These are phyloP conservation scores for Hemileccinum rubropunctum DNA, from an alignment of 768 basidiomycete genomes.

Conservation along the genomic window DNA sequence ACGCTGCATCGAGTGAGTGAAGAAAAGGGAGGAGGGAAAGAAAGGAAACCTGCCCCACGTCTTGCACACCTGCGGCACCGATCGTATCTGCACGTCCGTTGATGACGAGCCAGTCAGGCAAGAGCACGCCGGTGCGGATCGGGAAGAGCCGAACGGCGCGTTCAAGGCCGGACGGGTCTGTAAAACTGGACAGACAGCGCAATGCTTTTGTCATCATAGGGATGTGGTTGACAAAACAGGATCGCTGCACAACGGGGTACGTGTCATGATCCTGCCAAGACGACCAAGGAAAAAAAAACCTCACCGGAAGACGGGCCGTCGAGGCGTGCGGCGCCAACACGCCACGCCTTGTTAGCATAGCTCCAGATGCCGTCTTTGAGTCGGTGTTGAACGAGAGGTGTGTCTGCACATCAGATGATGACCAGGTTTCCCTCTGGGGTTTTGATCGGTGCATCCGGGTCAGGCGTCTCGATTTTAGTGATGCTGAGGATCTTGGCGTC, in stretches of 20 bases:
- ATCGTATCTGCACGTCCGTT: constrained; percentile 48
- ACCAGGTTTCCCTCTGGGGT: constrained; percentile 50
- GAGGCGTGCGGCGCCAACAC: constrained; percentile 12
- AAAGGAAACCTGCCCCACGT: constrained; percentile 61
- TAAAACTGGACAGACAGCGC: constrained; percentile 60
- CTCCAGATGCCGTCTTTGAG: constrained; percentile 26
- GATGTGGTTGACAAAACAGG: constrained; percentile 53
- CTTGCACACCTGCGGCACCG: constrained; percentile 72
- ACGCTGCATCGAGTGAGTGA: constrained; percentile 6
- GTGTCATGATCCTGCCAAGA: neutral
- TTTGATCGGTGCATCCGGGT: neutral
- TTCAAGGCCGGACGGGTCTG: constrained; percentile 60
- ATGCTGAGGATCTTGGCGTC: constrained; percentile 60
- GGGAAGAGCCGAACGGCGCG: constrained; percentile 73
- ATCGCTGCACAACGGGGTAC: constrained; percentile 35
- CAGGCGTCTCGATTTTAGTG: constrained; percentile 30
- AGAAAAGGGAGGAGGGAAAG: no score
- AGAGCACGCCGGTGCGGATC: constrained; percentile 73
- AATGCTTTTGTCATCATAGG: constrained; percentile 27
- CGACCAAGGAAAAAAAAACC: no score
- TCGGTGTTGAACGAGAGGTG: constrained; percentile 32
- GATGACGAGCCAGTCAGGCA: constrained; percentile 77
- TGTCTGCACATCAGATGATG: constrained; percentile 46
- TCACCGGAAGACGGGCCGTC: constrained; percentile 21
- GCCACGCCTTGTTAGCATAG: constrained; percentile 21